A percentile compares a stretch with the other conserved stretches of the same genome.
phyloP scores from a whole-genome alignment of 2,329 filamentous ascomycete genomes.

The Didymella pinodella region DNA sequence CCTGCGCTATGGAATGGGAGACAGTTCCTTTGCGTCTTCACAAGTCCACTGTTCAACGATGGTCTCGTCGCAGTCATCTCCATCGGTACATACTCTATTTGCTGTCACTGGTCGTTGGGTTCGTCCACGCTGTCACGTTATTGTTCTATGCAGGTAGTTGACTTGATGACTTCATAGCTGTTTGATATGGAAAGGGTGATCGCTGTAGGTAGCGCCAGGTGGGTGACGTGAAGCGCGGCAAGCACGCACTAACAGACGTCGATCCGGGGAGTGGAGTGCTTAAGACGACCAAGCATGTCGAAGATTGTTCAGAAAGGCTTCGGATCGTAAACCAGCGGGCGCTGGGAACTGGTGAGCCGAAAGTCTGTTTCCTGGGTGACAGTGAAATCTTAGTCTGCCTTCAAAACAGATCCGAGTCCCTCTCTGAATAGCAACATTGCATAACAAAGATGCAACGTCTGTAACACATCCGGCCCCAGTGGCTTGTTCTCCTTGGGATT shows the following conservation, averaged over 20 bases:
- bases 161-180: too few relatives aligned
- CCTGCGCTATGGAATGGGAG: neutral
- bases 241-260: too few relatives aligned
- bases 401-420: conserved; percentile 1
- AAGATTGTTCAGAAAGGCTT: neutral
- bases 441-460: conserved; percentile 17
- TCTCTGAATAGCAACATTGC: conserved; percentile 5
- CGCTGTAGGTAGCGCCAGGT: too few relatives aligned
- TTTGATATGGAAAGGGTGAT: too few relatives aligned
- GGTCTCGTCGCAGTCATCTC: too few relatives aligned
- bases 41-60: too few relatives aligned
- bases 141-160: too few relatives aligned
- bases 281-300: neutral
- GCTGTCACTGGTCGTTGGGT: too few relatives aligned
- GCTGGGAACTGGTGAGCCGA: neutral
- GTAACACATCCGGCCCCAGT: conserved; percentile 1
- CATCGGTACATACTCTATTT: too few relatives aligned
- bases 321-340: neutral
- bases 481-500: conserved; percentile 19
- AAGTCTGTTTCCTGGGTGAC: neutral
- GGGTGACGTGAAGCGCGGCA: too few relatives aligned
- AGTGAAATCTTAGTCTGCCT: neutral
- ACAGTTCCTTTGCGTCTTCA: neutral
- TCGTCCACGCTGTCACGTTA: too few relatives aligned
- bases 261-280: neutral